Conservation (phyloP, 2,329 filamentous ascomycete genomes). For the Phialophora tarda region DNA sequence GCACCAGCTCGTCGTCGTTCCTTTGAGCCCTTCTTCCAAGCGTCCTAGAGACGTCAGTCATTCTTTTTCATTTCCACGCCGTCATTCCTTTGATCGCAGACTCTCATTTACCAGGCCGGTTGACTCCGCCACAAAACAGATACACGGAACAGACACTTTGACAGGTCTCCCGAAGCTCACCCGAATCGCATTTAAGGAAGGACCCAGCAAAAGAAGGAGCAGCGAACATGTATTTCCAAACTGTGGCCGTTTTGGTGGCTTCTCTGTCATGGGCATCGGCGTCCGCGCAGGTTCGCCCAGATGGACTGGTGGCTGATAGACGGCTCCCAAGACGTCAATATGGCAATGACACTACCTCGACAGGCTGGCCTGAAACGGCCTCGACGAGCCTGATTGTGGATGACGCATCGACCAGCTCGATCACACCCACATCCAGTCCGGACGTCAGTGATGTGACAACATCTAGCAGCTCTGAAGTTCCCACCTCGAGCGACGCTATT, state of each 20-base stretch:
- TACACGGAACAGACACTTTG: conserved; percentile 21
- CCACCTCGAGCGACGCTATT: conserved; percentile 12
- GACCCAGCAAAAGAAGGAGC: not conserved
- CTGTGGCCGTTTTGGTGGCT: conserved; percentile 27
- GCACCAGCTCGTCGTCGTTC: conserved; percentile 30
- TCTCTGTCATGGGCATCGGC: conserved; percentile 23
- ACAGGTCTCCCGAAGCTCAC: conserved; percentile 18
- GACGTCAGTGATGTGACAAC: conserved; percentile 4
- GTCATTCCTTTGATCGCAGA: conserved; percentile 10
- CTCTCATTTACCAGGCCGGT: conserved; percentile 23
- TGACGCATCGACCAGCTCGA: not conserved
- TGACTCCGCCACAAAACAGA: conserved; percentile 27
- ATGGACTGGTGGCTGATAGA: conserved; percentile 8
- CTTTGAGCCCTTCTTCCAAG: conserved; percentile 22
- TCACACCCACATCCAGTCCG: conserved; percentile 13
- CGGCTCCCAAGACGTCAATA: conserved; percentile 23
- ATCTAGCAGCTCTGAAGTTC: conserved; percentile 2
- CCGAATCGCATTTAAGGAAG: conserved; percentile 8
- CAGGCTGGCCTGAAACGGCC: conserved; percentile 15
- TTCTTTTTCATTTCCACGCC: conserved; percentile 30
- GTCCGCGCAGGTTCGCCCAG: conserved; percentile 32
- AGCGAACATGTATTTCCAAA: conserved; percentile 31
- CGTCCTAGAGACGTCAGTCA: conserved; percentile 38
- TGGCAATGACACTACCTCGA: conserved; percentile 22
- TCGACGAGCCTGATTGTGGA: conserved; percentile 5